These are phyloP conservation scores for Microcera coccophila DNA, from an alignment of 2,329 filamentous ascomycete species.

Conservation along the genomic window DNA sequence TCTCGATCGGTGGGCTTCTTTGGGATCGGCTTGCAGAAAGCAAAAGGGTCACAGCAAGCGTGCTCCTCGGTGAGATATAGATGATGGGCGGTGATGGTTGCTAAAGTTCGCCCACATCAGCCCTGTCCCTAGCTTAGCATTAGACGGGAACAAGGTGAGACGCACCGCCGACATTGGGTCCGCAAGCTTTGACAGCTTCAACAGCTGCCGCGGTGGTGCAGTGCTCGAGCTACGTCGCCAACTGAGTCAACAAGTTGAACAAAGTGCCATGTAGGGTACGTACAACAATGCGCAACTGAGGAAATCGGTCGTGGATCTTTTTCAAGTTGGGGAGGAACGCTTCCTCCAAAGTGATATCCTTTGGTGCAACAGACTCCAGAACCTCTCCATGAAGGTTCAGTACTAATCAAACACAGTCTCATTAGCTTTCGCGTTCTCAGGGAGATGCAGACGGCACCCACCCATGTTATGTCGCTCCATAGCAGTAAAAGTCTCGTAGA, in stretches of 20 bases:
- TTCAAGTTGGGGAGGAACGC: slow-evolving; percentile 76
- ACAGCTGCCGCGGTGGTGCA: slow-evolving; percentile 82
- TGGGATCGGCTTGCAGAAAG: slow-evolving; percentile 74
- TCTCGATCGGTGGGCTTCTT: slow-evolving; percentile 70
- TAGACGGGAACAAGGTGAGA: background rate
- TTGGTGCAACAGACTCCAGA: slow-evolving; percentile 47
- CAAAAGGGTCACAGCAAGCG: slow-evolving; percentile 51
- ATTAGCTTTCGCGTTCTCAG: too few species aligned
- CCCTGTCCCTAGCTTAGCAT: background rate
- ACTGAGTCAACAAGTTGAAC: background rate
- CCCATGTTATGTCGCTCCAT: slow-evolving; percentile 77
- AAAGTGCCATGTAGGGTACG: too few species aligned
- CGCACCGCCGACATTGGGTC: slow-evolving; percentile 65
- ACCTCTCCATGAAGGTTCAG: slow-evolving; percentile 92
- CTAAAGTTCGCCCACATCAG: slow-evolving; percentile 26
- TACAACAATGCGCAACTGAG: slow-evolving; percentile 60
- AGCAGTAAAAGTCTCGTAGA: slow-evolving; percentile 77
- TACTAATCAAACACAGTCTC: slow-evolving; percentile 39
- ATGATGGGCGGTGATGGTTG: slow-evolving; percentile 84
- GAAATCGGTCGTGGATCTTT: slow-evolving; percentile 70
- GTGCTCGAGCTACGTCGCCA: slow-evolving; percentile 61
- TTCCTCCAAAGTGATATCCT: slow-evolving; percentile 43
- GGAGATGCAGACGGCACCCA: background rate
- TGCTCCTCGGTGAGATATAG: slow-evolving; percentile 76
- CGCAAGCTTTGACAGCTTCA: slow-evolving; percentile 71